Evolutionary conservation across 768 basidiomycete genomes (phyloP).

Genomic region (Arthromyces matolae): DNA sequence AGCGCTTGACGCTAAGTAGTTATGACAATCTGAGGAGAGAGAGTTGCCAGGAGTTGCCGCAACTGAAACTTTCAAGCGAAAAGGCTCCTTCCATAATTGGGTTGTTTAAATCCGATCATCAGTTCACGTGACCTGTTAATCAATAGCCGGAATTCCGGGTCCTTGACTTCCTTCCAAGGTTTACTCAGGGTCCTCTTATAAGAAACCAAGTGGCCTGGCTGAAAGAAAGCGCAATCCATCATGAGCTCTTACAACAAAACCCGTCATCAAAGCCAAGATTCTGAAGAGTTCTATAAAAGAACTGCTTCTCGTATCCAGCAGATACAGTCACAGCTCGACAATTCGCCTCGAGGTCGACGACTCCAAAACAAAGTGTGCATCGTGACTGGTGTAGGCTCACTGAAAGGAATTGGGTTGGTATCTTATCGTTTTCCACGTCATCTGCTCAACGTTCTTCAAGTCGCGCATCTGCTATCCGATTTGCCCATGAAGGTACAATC

Average conservation of each 20-base stretch:
- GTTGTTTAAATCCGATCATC: no score
- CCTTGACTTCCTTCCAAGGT: background rate
- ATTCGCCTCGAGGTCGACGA: constrained; percentile 47
- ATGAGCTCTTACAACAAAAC: constrained; percentile 38
- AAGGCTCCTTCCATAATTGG: no score
- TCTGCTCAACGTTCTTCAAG: constrained; percentile 31
- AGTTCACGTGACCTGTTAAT: background rate
- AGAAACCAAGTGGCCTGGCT: no score
- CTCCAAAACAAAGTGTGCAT: constrained; percentile 80
- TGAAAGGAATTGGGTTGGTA: constrained; percentile 84
- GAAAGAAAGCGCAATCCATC: constrained; percentile 6
- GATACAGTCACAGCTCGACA: constrained; percentile 65
- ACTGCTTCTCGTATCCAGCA: constrained; percentile 64
- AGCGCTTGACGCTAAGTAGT: no score
- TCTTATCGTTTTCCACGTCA: background rate
- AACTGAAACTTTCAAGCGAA: no score
- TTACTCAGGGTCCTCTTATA: background rate
- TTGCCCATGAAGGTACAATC: constrained; percentile 70
- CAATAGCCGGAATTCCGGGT: background rate
- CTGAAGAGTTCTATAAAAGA: constrained; percentile 53
- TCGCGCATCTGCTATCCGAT: constrained; percentile 67
- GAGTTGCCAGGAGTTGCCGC: no score
- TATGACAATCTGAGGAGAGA: no score
- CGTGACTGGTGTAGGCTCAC: constrained; percentile 83
- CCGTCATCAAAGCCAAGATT: constrained; percentile 21